Evolutionary conservation across 331 rosid genomes (phyloP).

Genomic region (Acacia pycnantha): DNA sequence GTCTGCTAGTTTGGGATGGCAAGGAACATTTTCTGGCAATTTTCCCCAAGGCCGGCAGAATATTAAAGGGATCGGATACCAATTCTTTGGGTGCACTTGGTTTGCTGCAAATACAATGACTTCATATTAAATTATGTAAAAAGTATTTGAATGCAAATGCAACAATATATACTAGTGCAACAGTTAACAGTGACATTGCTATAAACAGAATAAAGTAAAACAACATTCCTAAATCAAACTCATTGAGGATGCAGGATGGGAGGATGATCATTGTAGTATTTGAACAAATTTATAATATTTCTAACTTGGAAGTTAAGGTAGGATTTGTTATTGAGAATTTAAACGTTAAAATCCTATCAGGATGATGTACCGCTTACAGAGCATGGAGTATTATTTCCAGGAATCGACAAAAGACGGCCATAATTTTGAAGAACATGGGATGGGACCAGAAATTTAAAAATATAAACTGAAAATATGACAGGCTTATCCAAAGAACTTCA

Average conservation of each 20-base stretch:
- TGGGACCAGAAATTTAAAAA: background rate
- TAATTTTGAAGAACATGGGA: no score
- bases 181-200: background rate
- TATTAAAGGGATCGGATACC: conserved; percentile 96
- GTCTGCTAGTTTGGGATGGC: conserved; percentile 99
- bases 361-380: background rate
- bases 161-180: background rate
- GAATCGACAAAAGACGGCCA: background rate
- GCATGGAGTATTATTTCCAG: background rate
- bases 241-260: background rate
- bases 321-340: background rate
- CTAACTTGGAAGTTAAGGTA: background rate
- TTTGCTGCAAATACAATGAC: conserved; percentile 59
- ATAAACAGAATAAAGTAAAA: background rate
- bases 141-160: background rate
- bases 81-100: conserved; percentile 98
- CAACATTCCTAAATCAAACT: background rate
- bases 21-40: conserved; percentile 97
- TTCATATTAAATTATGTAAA: background rate
- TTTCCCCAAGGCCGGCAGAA: conserved; percentile 99
- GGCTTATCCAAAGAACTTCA: no score
- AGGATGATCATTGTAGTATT: background rate
- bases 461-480: background rate
- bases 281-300: background rate
- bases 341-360: background rate